A percentile compares a stretch with the other conserved stretches of the same genome.
These are phyloP conservation scores for Williopsis jadinii DNA, from an alignment of 1,139 yeast genomes.

Conservation along the genomic window DNA sequence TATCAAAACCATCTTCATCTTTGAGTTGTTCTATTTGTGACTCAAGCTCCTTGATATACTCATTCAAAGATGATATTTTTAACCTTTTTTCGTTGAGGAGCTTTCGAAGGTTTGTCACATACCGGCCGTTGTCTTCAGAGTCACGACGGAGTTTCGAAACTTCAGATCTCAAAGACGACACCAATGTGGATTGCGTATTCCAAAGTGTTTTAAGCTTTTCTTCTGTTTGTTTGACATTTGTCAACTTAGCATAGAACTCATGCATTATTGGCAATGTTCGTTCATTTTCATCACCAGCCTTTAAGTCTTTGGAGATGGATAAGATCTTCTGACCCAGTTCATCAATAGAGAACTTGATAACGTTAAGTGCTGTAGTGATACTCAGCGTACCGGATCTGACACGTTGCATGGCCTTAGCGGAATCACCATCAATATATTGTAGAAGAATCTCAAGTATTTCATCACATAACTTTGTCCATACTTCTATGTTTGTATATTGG, in stretches of 20 bases:
- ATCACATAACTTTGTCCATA: constrained; percentile 25
- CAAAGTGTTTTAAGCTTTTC: constrained; percentile 10
- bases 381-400: constrained; percentile 25
- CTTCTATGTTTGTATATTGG: constrained; percentile 24
- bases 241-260: constrained; percentile 5
- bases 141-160: constrained; percentile 9
- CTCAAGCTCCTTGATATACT: constrained; percentile 21
- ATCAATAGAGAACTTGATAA: constrained; percentile 21
- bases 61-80: constrained; percentile 31
- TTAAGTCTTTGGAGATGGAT: background rate
- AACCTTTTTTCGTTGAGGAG: constrained; percentile 15
- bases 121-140: constrained; percentile 8
- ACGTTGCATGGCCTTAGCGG: constrained; percentile 22
- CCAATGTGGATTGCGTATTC: constrained; percentile 9
- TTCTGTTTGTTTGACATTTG: constrained; percentile 10
- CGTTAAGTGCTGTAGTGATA: constrained; percentile 27
- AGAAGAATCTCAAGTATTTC: constrained; percentile 23
- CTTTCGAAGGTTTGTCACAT: constrained; percentile 9
- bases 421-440: constrained; percentile 21
- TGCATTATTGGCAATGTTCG: background rate
- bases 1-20: constrained; percentile 14
- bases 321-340: constrained; percentile 16
- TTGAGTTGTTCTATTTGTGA: constrained; percentile 17
- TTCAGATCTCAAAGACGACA: constrained; percentile 12
- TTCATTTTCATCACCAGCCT: constrained; percentile 2